Evolutionary conservation across 306 rosid species (phyloP), one percentile per base, ranked within the genome.

Genomic region (Lathyrus sativus): DNA sequence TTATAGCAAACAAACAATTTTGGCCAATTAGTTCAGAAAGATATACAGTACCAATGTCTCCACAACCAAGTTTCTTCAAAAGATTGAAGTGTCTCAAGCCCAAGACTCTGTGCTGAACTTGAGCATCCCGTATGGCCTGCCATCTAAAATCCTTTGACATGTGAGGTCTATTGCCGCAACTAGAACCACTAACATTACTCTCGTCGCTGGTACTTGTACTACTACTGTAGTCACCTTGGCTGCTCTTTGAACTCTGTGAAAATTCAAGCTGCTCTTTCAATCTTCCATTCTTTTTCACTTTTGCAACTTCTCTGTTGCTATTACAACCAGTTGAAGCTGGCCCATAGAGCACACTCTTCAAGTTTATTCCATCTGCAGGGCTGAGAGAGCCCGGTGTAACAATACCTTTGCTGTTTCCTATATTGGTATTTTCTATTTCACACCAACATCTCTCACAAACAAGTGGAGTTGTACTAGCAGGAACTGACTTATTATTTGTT

Each of bases 41-140:
- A 88, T 95, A 95, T 38, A 95, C 99, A 19, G 99, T 90, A 19
- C 99, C 99, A 60, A 95, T 95, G 85, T 95, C 99, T 70, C 99
- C 99, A 70, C 96, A 95, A 74, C 99, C 99, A 71, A 95, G 97
- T 80, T 95, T 95, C 89, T 83, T 90, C 81, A 95, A 75, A 78
- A 95, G 99, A 80, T 95, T 87, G 76, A 95, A 95, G 78, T 95
- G 92, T 48, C 81, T 81, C 81, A 95, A 81, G 76, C 95, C 81
- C 78, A 95, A 76, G 53, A 79, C 81, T 58, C 96, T 92, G 73
- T 88, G 74, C 82, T 83, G 92, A 81, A 87, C 75, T 64, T 71
- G 80, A 62, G 83, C 92, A 55, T 81, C 87, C 24, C 82, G 90
- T 49, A 88, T 78, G 69, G 99, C 99, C 77, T 89, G 84, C 99